phyloP scores from a whole-genome alignment of 805 yeast species.

The Saturnispora besseyi region DNA sequence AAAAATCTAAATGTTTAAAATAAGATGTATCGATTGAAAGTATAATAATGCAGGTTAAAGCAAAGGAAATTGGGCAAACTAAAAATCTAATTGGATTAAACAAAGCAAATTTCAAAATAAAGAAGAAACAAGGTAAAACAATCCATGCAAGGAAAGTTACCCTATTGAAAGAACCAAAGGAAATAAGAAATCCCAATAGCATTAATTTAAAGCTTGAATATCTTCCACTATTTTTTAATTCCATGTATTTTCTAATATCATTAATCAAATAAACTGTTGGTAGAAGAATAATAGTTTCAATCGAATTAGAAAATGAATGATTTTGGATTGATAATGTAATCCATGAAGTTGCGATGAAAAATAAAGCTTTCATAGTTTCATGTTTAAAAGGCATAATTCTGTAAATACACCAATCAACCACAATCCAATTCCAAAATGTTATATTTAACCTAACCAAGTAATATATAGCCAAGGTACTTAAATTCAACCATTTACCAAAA shows the following conservation, averaged over 20 bases:
- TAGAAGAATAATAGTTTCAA: slow-evolving; percentile 58
- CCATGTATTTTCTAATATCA: slow-evolving; percentile 18
- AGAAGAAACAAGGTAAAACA: slow-evolving; percentile 45
- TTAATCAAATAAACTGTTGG: slow-evolving; percentile 42
- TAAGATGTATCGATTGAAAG: slow-evolving; percentile 47
- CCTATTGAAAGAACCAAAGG: slow-evolving; percentile 76
- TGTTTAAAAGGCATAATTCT: slow-evolving; percentile 27
- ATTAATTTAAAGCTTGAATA: slow-evolving; percentile 13
- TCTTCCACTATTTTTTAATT: background rate
- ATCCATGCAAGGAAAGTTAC: slow-evolving; percentile 76
- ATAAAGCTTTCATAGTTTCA: slow-evolving; percentile 32
- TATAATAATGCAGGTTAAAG: slow-evolving; percentile 28
- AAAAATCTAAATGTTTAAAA: slow-evolving; percentile 14
- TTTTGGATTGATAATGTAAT: slow-evolving; percentile 72
- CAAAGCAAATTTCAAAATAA: slow-evolving; percentile 35
- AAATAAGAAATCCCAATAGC: slow-evolving; percentile 40
- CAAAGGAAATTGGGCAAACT: slow-evolving; percentile 31
- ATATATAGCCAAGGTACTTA: slow-evolving; percentile 42
- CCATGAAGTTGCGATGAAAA: slow-evolving; percentile 50
- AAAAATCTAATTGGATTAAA: slow-evolving; percentile 26
- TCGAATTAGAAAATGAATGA: slow-evolving; percentile 82
- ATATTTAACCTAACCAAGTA: slow-evolving; percentile 44
- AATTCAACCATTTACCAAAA: slow-evolving; percentile 25
- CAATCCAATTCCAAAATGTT: slow-evolving; percentile 26
- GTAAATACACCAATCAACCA: slow-evolving; percentile 25